Conservation (phyloP, 768 basidiomycete species). For the Tylopilus intermedius region DNA sequence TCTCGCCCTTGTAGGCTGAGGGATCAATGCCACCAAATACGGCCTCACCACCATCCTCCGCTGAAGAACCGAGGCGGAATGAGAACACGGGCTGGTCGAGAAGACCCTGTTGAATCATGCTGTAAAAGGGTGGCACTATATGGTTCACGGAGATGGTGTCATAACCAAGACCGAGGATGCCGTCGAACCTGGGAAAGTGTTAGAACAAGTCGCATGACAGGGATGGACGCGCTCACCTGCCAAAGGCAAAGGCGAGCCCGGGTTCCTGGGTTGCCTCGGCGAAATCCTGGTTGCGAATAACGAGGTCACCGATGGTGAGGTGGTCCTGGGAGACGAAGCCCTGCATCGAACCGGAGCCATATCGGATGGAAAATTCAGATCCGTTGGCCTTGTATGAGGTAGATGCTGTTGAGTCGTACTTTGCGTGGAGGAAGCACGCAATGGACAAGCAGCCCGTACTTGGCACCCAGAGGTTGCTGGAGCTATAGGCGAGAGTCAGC, state of each 20-base stretch:
- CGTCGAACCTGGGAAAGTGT: constrained; percentile 68
- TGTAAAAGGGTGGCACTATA: constrained; percentile 92
- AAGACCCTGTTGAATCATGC: constrained; percentile 78
- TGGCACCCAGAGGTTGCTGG: constrained; percentile 94
- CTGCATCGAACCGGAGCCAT: constrained; percentile 95
- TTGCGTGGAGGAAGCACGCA: constrained; percentile 89
- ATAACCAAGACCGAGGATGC: constrained; percentile 90
- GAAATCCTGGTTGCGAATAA: constrained; percentile 74
- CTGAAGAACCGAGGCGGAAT: constrained; percentile 86
- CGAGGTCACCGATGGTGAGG: constrained; percentile 77
- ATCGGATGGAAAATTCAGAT: constrained; percentile 81
- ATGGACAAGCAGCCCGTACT: constrained; percentile 77
- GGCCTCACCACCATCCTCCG: constrained; percentile 86
- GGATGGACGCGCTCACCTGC: constrained; percentile 55
- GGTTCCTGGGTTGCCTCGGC: constrained; percentile 96
- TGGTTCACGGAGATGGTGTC: constrained; percentile 94
- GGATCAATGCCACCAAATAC: constrained; percentile 87
- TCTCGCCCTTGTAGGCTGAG: constrained; percentile 69
- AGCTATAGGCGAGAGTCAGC: constrained; percentile 39
- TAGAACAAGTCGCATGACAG: background rate
- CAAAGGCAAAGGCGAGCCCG: constrained; percentile 94
- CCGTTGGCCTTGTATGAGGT: constrained; percentile 89
- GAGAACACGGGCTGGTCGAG: constrained; percentile 87
- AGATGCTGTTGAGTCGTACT: constrained; percentile 79
- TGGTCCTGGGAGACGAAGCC: constrained; percentile 88